Percentiles rank a stretch among this genome's conserved stretches.
Evolutionary conservation across 176 grass and related monocot genomes (phyloP).

Genomic region (Lolium perenne): DNA sequence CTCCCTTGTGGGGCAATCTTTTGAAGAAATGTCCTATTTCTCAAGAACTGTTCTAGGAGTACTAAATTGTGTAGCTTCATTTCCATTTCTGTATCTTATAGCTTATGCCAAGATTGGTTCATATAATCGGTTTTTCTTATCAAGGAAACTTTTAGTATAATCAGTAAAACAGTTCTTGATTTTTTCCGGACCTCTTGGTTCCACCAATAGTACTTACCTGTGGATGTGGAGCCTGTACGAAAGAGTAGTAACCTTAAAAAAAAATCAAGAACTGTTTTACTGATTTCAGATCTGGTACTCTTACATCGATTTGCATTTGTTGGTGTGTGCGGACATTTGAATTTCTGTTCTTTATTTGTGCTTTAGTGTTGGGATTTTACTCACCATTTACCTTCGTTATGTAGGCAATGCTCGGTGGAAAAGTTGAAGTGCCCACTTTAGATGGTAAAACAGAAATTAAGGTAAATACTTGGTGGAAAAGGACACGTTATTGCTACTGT

Average conservation of each 20-base stretch:
- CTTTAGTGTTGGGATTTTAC: slow-evolving; percentile 10
- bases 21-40: background rate
- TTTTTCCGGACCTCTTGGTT: background rate
- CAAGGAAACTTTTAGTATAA: slow-evolving; percentile 15
- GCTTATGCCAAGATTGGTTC: slow-evolving; percentile 20
- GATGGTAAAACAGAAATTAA: slow-evolving; percentile 77
- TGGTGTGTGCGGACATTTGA: background rate
- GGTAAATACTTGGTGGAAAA: slow-evolving; percentile 47
- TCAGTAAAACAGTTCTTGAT: slow-evolving; percentile 15
- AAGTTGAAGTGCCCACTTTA: slow-evolving; percentile 82
- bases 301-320: slow-evolving; percentile 14
- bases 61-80: background rate
- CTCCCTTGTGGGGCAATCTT: slow-evolving; percentile 14
- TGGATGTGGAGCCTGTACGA: background rate
- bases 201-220: background rate
- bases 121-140: slow-evolving; percentile 4
- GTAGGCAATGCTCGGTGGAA: slow-evolving; percentile 94
- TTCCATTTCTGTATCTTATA: slow-evolving; percentile 11
- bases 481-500: slow-evolving; percentile 2
- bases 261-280: too few species aligned
- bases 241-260: background rate
- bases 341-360: slow-evolving; percentile 32
- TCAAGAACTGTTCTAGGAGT: slow-evolving; percentile 22
- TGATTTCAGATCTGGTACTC: background rate
- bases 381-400: slow-evolving; percentile 27